Evolutionary conservation across 2,329 filamentous ascomycete species (phyloP).

Genomic region (Xylariaceae sp.): DNA sequence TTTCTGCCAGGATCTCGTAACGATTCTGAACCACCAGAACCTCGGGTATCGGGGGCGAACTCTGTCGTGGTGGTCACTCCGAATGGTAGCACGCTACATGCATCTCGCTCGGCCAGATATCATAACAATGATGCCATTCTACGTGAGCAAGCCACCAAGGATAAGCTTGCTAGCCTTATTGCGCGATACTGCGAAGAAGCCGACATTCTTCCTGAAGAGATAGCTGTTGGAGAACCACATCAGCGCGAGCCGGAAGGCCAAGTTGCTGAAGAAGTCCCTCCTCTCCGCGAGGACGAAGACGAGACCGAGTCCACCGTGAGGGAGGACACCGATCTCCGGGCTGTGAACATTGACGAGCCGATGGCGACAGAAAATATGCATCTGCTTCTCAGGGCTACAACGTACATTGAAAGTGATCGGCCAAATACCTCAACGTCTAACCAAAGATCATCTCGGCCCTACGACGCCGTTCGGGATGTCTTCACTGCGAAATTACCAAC

Average conservation of each 20-base stretch:
- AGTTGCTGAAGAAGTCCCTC: constrained; percentile 19
- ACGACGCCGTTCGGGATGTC: constrained; percentile 42
- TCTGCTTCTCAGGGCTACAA: constrained; percentile 24
- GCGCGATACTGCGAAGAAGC: constrained; percentile 20
- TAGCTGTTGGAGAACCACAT: constrained; percentile 30
- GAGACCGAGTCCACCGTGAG: constrained; percentile 9
- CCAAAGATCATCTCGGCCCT: constrained; percentile 34
- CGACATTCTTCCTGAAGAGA: constrained; percentile 26
- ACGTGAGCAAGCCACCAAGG: constrained; percentile 23
- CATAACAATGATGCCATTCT: constrained; percentile 29
- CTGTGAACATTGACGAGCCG: constrained; percentile 5
- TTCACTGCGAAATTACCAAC: constrained; percentile 34
- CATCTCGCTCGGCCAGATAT: constrained; percentile 38
- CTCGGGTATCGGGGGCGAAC: constrained; percentile 40
- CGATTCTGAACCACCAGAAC: constrained; percentile 36
- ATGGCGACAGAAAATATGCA: constrained; percentile 8
- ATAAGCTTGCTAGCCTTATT: constrained; percentile 20
- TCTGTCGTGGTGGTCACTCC: constrained; percentile 47
- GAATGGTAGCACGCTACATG: constrained; percentile 43
- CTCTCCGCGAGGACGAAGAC: constrained; percentile 7
- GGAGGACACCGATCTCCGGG: neutral
- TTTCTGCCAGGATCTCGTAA: constrained; percentile 46
- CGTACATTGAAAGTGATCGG: constrained; percentile 19
- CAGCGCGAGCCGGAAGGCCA: constrained; percentile 27
- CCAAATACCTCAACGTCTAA: constrained; percentile 13